These are phyloP conservation scores for Colletotrichum plurivorum DNA, from an alignment of 2,329 filamentous ascomycete species.

Conservation along the genomic window DNA sequence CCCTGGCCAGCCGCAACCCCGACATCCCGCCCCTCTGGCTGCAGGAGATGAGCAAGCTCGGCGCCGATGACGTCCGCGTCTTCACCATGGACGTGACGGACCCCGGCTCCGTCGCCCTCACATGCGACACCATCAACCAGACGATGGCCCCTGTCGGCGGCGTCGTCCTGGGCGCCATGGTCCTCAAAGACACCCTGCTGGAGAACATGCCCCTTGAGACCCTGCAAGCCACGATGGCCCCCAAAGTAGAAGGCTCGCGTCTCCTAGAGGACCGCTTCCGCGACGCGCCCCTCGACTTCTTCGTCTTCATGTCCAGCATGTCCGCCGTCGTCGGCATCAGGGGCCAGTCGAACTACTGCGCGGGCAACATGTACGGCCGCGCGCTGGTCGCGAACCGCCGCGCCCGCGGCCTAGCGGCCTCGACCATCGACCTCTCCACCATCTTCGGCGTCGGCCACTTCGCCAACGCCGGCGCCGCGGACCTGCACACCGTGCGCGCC, in stretches of 20 bases:
- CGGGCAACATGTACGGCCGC: conserved; percentile 59
- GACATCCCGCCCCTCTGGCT: too few species aligned
- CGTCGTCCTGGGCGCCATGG: conserved; percentile 60
- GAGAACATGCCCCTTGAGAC: conserved; percentile 45
- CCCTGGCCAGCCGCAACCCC: too few species aligned
- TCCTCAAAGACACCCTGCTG: conserved; percentile 55
- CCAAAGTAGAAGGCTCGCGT: conserved; percentile 52
- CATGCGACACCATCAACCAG: too few species aligned
- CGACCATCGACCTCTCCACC: conserved; percentile 53
- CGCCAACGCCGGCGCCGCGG: conserved; percentile 16
- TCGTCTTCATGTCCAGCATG: conserved; percentile 52
- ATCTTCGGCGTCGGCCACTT: conserved; percentile 60
- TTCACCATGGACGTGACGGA: too few species aligned
- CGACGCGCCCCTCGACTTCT: conserved; percentile 51
- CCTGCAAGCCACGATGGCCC: conserved; percentile 50
- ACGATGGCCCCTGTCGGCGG: conserved; percentile 53
- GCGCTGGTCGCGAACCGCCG: conserved; percentile 52
- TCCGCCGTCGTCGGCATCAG: conserved; percentile 46
- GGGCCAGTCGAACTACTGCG: conserved; percentile 60
- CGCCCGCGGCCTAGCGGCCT: conserved; percentile 53
- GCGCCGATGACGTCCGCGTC: too few species aligned
- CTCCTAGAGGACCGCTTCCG: conserved; percentile 49
- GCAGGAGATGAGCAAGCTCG: too few species aligned
- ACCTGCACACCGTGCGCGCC: conserved; percentile 9
- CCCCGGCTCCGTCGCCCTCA: too few species aligned